phyloP scores from a whole-genome alignment of 345 rosid species.

The Ceriops tagal region DNA sequence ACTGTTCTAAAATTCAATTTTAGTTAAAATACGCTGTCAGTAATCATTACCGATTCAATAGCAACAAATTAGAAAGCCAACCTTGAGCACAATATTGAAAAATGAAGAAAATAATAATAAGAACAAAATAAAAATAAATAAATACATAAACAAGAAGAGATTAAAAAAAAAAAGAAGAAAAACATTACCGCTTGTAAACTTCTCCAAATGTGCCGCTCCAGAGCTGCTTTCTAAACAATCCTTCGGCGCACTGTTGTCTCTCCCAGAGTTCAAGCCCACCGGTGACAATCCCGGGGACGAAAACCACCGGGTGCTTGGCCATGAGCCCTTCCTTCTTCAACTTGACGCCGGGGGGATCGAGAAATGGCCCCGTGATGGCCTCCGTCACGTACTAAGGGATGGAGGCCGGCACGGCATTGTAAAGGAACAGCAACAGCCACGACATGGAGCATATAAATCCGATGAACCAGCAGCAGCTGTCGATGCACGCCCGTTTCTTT shows the following conservation, averaged over 20 bases:
- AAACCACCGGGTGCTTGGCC: conserved; percentile 60
- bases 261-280: conserved; percentile 72
- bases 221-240: conserved; percentile 59
- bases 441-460: conserved; percentile 51
- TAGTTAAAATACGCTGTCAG: neutral
- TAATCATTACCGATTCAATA: neutral
- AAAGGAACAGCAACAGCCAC: conserved; percentile 56
- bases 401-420: conserved; percentile 58
- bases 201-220: conserved; percentile 77
- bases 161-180: too few species aligned
- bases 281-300: conserved; percentile 69
- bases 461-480: conserved; percentile 61
- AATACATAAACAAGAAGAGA: too few species aligned
- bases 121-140: too few species aligned
- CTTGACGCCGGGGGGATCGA: conserved; percentile 63
- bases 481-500: conserved; percentile 47
- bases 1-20: too few species aligned
- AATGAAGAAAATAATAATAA: too few species aligned
- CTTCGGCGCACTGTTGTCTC: conserved; percentile 60
- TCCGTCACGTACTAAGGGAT: conserved; percentile 61
- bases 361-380: conserved; percentile 57
- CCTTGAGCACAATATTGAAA: too few species aligned
- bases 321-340: conserved; percentile 49
- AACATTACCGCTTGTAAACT: conserved; percentile 47
- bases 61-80: too few species aligned